Conservation (phyloP, 2,329 filamentous ascomycete genomes). For the Pseudogymnoascus sp. region DNA sequence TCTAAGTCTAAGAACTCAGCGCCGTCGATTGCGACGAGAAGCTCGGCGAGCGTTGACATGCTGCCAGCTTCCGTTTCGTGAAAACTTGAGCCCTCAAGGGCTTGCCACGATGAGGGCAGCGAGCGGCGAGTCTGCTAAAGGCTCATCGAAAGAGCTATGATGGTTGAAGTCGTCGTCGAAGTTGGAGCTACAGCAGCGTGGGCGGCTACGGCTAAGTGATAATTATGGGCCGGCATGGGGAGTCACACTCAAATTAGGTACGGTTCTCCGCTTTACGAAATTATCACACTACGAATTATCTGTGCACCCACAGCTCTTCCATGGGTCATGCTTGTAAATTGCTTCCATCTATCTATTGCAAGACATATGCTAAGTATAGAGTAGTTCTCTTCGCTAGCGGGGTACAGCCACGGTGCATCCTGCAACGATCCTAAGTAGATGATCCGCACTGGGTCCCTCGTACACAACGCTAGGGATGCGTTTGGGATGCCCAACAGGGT, state of each 20-base stretch:
- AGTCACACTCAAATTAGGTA: not conserved
- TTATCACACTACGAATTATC: not conserved
- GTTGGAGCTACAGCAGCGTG: not conserved
- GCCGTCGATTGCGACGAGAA: too few species aligned
- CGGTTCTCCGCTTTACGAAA: not conserved
- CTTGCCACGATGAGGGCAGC: not conserved
- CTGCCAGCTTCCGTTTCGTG: too few species aligned
- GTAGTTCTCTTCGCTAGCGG: not conserved
- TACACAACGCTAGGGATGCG: not conserved
- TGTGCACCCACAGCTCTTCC: not conserved
- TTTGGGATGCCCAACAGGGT: not conserved
- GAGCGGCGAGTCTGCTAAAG: not conserved
- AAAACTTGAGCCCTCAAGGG: too few species aligned
- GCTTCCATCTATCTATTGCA: not conserved
- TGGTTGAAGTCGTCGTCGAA: not conserved
- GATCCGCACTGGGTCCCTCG: not conserved
- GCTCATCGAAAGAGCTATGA: not conserved
- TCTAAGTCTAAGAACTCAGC: too few species aligned
- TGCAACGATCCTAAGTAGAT: not conserved
- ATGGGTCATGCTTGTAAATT: not conserved
- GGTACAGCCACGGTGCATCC: not conserved
- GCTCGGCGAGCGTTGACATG: too few species aligned
- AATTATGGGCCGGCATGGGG: not conserved
- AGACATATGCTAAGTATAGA: not conserved
- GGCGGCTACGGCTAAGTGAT: not conserved